These are phyloP conservation scores for Saturnispora quitensis DNA, from an alignment of 805 yeast species.

Conservation along the genomic window DNA sequence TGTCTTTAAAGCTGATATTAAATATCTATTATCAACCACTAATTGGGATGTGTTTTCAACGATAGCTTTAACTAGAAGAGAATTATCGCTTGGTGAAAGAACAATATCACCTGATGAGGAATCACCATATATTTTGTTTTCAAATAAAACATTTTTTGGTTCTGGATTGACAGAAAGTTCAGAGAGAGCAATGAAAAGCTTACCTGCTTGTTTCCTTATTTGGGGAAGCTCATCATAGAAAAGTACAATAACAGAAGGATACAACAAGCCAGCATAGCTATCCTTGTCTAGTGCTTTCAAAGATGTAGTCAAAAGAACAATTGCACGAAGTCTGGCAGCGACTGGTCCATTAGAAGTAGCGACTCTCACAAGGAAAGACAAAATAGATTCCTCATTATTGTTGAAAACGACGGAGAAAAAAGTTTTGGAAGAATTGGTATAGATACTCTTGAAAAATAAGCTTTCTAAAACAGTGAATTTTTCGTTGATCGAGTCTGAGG, in stretches of 20 bases:
- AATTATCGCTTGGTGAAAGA: conserved; percentile 60
- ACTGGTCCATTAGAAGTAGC: conserved; percentile 51
- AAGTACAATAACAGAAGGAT: conserved; percentile 51
- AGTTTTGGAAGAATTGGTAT: conserved; percentile 8
- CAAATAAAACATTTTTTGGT: conserved; percentile 35
- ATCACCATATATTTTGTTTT: conserved; percentile 50
- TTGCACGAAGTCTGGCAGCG: conserved; percentile 42
- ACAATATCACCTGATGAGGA: conserved; percentile 35
- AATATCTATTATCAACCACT: conserved; percentile 41
- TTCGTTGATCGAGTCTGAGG: conserved; percentile 22
- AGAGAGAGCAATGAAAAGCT: conserved; percentile 30
- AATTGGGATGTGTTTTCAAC: conserved; percentile 33
- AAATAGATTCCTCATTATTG: conserved; percentile 20
- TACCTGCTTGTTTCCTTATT: conserved; percentile 39
- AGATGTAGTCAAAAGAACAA: conserved; percentile 32
- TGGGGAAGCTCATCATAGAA: conserved; percentile 40
- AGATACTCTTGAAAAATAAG: conserved; percentile 37
- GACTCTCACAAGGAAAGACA: conserved; percentile 54
- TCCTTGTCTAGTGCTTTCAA: conserved; percentile 29
- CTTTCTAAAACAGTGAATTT: conserved; percentile 36
- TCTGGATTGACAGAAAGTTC: conserved; percentile 22
- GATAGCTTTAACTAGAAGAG: conserved; percentile 32
- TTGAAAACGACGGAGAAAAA: conserved; percentile 18
- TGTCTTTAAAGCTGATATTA: conserved; percentile 28
- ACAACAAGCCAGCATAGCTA: conserved; percentile 38